These are phyloP conservation scores for Aureobasidium subglaciale DNA, from an alignment of 2,329 filamentous ascomycete species.

Conservation along the genomic window DNA sequence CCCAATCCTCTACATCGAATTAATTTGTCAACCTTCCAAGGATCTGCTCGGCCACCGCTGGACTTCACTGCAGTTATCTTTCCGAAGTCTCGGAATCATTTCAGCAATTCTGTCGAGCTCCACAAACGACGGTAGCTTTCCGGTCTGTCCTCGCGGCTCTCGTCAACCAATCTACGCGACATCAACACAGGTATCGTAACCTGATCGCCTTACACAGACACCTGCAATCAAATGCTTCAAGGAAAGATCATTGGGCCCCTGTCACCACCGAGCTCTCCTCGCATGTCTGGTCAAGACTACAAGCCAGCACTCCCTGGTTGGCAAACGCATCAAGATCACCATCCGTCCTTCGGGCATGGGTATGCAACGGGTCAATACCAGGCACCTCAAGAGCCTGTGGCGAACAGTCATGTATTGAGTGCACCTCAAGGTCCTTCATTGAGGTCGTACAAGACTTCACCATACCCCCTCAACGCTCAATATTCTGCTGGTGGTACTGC, in stretches of 20 bases:
- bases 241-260: constrained; percentile 40
- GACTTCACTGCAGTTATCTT: neutral
- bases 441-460: constrained; percentile 14
- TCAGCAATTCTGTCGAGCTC: constrained; percentile 9
- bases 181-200: constrained; percentile 4
- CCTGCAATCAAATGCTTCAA: constrained; percentile 29
- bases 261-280: constrained; percentile 45
- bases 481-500: neutral
- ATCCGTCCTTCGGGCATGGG: constrained; percentile 21
- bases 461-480: constrained; percentile 12
- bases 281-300: constrained; percentile 42
- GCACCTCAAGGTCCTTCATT: constrained; percentile 10
- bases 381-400: constrained; percentile 2
- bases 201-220: constrained; percentile 6
- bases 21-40: constrained; percentile 12
- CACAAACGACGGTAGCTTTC: constrained; percentile 10
- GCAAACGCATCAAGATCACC: constrained; percentile 31
- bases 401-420: neutral
- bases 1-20: neutral
- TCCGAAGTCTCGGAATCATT: neutral
- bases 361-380: constrained; percentile 5
- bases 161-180: constrained; percentile 6
- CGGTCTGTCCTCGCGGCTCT: neutral
- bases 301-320: constrained; percentile 38
- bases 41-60: neutral